Evolutionary conservation across 495 filamentous ascomycete genomes (phyloP).

Genomic region (Penicillium manginii): DNA sequence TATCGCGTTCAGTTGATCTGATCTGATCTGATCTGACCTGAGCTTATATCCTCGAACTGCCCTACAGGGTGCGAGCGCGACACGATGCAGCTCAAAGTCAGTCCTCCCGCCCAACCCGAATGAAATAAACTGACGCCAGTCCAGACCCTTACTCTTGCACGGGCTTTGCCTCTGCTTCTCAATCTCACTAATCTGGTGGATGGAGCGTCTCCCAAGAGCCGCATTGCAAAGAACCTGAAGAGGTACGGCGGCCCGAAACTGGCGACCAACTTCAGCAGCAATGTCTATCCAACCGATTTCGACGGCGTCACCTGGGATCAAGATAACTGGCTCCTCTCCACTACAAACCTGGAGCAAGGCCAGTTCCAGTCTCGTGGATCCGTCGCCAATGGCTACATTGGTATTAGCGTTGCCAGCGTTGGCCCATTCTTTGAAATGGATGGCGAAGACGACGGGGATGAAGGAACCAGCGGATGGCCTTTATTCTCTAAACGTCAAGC

Average conservation of each 20-base stretch:
- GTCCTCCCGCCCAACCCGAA: not conserved
- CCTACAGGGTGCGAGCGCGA: constrained; percentile 4
- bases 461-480: constrained; percentile 75
- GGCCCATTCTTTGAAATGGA: constrained; percentile 76
- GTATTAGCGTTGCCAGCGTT: constrained; percentile 62
- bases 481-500: constrained; percentile 68
- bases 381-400: constrained; percentile 66
- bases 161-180: constrained; percentile 24
- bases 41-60: not conserved
- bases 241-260: constrained; percentile 15
- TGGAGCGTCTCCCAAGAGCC: constrained; percentile 12
- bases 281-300: constrained; percentile 52
- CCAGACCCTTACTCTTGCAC: not conserved
- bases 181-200: constrained; percentile 12
- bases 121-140: not conserved
- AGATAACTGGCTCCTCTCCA: constrained; percentile 62
- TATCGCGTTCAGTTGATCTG: too few species aligned
- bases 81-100: constrained; percentile 31
- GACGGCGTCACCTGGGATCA: constrained; percentile 64
- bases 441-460: constrained; percentile 43
- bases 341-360: constrained; percentile 58
- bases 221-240: constrained; percentile 19
- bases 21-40: too few species aligned
- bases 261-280: constrained; percentile 22
- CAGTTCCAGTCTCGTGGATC: constrained; percentile 66